These are phyloP conservation scores for Cordyceps militaris DNA, from an alignment of 2,329 filamentous ascomycete species.

Conservation along the genomic window DNA sequence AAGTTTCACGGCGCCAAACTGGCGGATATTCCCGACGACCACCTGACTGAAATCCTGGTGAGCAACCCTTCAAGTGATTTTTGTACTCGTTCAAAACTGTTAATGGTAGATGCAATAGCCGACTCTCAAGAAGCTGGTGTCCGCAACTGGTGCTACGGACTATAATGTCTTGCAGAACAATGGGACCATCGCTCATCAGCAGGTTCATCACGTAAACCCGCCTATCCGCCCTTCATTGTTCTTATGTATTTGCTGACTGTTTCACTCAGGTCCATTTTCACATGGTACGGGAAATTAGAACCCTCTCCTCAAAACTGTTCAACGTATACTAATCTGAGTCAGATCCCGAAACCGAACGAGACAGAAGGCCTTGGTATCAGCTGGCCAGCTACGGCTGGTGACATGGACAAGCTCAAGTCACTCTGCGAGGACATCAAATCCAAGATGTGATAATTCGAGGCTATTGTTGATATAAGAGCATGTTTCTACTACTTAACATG, in stretches of 20 bases:
- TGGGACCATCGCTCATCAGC: slow-evolving; percentile 81
- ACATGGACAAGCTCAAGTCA: slow-evolving; percentile 78
- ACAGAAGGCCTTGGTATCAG: slow-evolving; percentile 69
- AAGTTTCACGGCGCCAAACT: slow-evolving; percentile 92
- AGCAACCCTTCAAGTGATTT: slow-evolving; percentile 19
- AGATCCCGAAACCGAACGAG: slow-evolving; percentile 92
- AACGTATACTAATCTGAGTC: slow-evolving; percentile 1
- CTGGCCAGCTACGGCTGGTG: slow-evolving; percentile 69
- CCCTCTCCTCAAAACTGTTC: not conserved
- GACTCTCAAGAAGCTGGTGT: slow-evolving; percentile 72
- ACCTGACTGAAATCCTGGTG: slow-evolving; percentile 75
- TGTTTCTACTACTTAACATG: not conserved
- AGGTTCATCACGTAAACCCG: slow-evolving; percentile 75
- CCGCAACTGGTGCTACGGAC: slow-evolving; percentile 66
- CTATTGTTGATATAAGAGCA: not conserved
- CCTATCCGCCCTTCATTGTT: not conserved
- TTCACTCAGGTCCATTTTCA: slow-evolving; percentile 71
- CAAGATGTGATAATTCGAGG: slow-evolving; percentile 60
- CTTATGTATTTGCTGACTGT: slow-evolving; percentile 1
- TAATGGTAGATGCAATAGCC: slow-evolving; percentile 21
- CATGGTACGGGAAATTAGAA: slow-evolving; percentile 52
- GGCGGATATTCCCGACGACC: slow-evolving; percentile 84
- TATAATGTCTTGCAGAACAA: slow-evolving; percentile 98
- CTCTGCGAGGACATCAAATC: slow-evolving; percentile 78
- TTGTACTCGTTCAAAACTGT: too few relatives aligned